A percentile compares a stretch with the other conserved stretches of the same genome.
Conservation (phyloP, 768 basidiomycete genomes). For the Mycena sanguinolenta region DNA sequence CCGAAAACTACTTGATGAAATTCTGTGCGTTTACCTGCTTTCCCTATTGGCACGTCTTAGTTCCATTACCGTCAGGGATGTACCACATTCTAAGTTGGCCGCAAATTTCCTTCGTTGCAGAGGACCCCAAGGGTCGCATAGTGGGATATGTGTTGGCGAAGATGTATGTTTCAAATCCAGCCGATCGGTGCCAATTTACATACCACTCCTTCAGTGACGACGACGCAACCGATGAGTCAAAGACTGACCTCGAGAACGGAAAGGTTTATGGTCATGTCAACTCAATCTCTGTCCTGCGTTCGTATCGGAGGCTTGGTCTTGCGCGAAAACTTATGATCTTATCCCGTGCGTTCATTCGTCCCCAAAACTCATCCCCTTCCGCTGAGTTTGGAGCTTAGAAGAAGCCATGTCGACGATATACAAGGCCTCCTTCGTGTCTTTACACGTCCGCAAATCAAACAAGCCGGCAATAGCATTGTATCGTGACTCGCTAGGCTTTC, state of each 20-base stretch:
- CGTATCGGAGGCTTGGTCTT: constrained; percentile 90
- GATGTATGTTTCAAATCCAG: constrained; percentile 69
- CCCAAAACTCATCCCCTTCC: constrained; percentile 1
- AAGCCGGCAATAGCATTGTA: constrained; percentile 91
- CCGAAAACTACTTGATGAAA: constrained; percentile 90
- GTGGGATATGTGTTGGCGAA: constrained; percentile 97
- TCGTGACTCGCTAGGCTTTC: constrained; percentile 90
- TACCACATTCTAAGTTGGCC: constrained; percentile 95
- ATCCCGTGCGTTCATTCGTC: constrained; percentile 73
- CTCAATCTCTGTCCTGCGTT: constrained; percentile 93
- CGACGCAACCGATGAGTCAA: constrained; percentile 56
- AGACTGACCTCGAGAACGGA: neutral
- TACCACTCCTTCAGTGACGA: constrained; percentile 48
- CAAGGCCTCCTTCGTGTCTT: constrained; percentile 83
- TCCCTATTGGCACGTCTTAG: neutral
- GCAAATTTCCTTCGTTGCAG: constrained; percentile 92
- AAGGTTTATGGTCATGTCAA: constrained; percentile 93
- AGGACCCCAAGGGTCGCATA: constrained; percentile 88
- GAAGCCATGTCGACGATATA: constrained; percentile 94
- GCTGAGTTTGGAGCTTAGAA: constrained; percentile 62
- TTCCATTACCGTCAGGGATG: constrained; percentile 66
- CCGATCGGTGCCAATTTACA: neutral
- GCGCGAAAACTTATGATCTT: constrained; percentile 96
- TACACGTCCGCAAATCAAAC: constrained; percentile 97
- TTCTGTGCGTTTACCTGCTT: constrained; percentile 65